Evolutionary conservation across 495 filamentous ascomycete genomes (phyloP).

Genomic region (Neurospora hispaniola): DNA sequence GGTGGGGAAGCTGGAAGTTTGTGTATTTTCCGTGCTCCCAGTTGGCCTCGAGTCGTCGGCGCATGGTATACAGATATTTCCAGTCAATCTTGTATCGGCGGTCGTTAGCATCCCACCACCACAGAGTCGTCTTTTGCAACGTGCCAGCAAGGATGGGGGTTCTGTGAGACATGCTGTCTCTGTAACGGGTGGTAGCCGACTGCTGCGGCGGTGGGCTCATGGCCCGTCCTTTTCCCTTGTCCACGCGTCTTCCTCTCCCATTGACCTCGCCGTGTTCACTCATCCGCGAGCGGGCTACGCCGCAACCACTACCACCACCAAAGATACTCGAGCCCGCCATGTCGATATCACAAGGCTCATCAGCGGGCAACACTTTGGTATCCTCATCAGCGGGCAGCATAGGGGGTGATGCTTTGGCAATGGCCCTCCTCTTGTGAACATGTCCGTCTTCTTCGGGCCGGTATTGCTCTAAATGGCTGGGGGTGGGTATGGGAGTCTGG

Average conservation of each 20-base stretch:
- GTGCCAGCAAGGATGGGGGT: slow-evolving; percentile 2
- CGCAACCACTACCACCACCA: slow-evolving; percentile 9
- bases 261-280: background rate
- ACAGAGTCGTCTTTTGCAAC: slow-evolving; percentile 28
- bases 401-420: slow-evolving; percentile 16
- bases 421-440: slow-evolving; percentile 35
- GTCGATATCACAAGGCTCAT: slow-evolving; percentile 23
- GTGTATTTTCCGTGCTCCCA: slow-evolving; percentile 74
- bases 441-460: slow-evolving; percentile 30
- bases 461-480: slow-evolving; percentile 18
- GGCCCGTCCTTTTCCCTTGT: slow-evolving; percentile 27
- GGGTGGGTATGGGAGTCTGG: slow-evolving; percentile 11
- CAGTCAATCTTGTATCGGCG: slow-evolving; percentile 55
- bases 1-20: slow-evolving; percentile 86
- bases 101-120: slow-evolving; percentile 31
- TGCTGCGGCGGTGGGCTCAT: background rate
- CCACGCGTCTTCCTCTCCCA: slow-evolving; percentile 6
- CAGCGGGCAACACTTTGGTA: slow-evolving; percentile 35
- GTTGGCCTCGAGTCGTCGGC: slow-evolving; percentile 75
- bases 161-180: background rate
- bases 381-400: slow-evolving; percentile 28
- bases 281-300: background rate
- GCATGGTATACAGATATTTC: slow-evolving; percentile 83
- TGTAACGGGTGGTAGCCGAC: background rate
- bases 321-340: slow-evolving; percentile 25